phyloP scores from a whole-genome alignment of 306 rosid species.

The Quercus agrifolia region DNA sequence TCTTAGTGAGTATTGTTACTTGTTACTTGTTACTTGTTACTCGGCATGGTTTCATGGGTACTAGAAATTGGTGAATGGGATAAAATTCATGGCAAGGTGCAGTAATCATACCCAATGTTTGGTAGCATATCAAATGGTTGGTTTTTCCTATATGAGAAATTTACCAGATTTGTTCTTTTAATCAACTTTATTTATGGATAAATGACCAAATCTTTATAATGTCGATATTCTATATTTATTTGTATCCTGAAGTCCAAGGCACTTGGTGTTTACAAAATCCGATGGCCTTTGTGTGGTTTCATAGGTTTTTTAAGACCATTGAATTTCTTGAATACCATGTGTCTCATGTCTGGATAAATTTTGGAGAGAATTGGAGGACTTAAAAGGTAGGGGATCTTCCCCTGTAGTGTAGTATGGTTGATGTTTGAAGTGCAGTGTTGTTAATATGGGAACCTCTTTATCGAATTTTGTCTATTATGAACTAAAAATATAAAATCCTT shows the following conservation, averaged over 20 bases:
- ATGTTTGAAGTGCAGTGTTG: background rate
- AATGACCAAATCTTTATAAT: background rate
- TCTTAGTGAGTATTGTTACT: background rate
- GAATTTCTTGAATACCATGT: too few relatives aligned
- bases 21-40: background rate
- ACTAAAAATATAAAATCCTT: background rate
- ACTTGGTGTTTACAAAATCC: too few relatives aligned
- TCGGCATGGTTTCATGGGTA: background rate
- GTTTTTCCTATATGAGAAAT: background rate
- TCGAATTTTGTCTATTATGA: background rate
- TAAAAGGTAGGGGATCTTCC: too few relatives aligned
- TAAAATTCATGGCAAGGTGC: background rate
- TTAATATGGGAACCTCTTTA: background rate
- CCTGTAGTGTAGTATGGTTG: background rate
- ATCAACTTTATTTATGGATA: background rate
- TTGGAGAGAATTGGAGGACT: too few relatives aligned
- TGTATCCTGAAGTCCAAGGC: background rate
- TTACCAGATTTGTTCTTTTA: background rate
- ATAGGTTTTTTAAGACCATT: too few relatives aligned
- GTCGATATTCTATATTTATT: background rate
- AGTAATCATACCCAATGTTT: background rate
- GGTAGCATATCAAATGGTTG: background rate
- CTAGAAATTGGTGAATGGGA: background rate
- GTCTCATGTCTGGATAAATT: too few relatives aligned
- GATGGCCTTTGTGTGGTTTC: too few relatives aligned